Conservation (phyloP, 306 rosid genomes). For the Crotalaria pallida region DNA sequence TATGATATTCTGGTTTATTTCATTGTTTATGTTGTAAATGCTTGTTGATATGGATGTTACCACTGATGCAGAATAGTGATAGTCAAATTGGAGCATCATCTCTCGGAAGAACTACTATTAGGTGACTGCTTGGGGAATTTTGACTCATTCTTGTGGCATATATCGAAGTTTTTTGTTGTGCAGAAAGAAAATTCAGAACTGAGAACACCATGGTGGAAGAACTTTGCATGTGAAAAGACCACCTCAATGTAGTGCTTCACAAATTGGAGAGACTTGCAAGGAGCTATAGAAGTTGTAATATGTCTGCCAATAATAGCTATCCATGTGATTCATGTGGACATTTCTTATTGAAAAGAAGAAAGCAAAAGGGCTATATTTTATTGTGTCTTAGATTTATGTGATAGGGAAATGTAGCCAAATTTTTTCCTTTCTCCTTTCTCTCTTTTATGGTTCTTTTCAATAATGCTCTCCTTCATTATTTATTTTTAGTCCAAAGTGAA, state of each 20-base stretch:
- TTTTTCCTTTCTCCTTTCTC: not conserved
- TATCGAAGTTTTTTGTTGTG: constrained; percentile 14
- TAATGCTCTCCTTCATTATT: constrained; percentile 12
- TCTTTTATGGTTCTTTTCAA: not conserved
- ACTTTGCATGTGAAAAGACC: constrained; percentile 4
- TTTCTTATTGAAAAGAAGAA: not conserved
- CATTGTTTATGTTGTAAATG: not conserved
- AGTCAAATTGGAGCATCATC: constrained; percentile 95
- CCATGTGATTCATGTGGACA: constrained; percentile 16
- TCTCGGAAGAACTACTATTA: constrained; percentile 80
- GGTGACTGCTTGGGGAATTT: constrained; percentile 38
- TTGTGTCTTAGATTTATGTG: not conserved
- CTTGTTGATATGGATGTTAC: constrained; percentile 2
- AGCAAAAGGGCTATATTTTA: not conserved
- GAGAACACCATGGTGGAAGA: constrained; percentile 5
- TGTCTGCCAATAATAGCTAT: constrained; percentile 14
- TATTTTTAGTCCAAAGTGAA: not conserved
- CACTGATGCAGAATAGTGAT: constrained; percentile 71
- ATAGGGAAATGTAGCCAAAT: constrained; percentile 19
- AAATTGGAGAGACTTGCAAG: constrained; percentile 18
- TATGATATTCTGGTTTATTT: not conserved
- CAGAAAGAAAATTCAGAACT: constrained; percentile 2
- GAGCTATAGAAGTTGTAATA: constrained; percentile 24
- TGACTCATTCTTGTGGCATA: constrained; percentile 11
- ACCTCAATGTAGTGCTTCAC: constrained; percentile 7